Base-by-base conservation (phyloP, 2,329 filamentous ascomycete genomes). In the Pyrenophora teres region DNA sequence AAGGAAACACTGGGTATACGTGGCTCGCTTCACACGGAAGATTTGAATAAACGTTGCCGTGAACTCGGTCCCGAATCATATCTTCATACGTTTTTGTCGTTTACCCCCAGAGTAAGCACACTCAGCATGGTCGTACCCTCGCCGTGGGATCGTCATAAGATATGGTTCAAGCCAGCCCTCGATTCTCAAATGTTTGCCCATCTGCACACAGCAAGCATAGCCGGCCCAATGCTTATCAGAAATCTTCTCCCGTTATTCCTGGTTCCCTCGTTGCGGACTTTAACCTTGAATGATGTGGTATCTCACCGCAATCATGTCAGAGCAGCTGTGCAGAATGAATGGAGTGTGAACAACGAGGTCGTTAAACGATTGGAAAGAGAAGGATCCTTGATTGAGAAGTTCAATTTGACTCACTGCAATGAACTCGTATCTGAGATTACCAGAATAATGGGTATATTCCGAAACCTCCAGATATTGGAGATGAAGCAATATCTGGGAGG, bases 151-250 rank as follows among this genome's bases (percentile, higher is more conserved):
- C 27, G 13, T 19, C 21, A 39, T 12, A 7, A 9, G 10, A 16
- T 39, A 16, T 54, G 51, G 51, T 46, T 54, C 30, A 42, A 23
- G 16, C 15, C 42, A 39, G 32, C 27, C 9, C 15, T 38, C 8
- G 16, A 33, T 25, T n/a, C 12, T 13, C 46, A 21, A 8, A 23
- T 50, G 3, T 35, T 50, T 13, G 32, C 27, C 38, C 50, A 51
- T n/a, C 33, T 54, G 6, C 33, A 13, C 1, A 36, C 27, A 15
- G 46, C 33, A 32, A 4, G 5, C 10, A 31, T 54, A 8, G 2
- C 5, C 4, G 46, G 41, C 12, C 27, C 36, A 18, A 33, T 50
- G 33, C 37, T 21, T n/a, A 31, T 54, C 13, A n/a, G 21, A n/a
- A 38, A 46, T 13, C 13, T 51, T 27, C 32, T 50, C 15, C 27